These are phyloP conservation scores for Suhomyces choctaworum DNA, from an alignment of 1,139 yeast species.

Conservation along the genomic window DNA sequence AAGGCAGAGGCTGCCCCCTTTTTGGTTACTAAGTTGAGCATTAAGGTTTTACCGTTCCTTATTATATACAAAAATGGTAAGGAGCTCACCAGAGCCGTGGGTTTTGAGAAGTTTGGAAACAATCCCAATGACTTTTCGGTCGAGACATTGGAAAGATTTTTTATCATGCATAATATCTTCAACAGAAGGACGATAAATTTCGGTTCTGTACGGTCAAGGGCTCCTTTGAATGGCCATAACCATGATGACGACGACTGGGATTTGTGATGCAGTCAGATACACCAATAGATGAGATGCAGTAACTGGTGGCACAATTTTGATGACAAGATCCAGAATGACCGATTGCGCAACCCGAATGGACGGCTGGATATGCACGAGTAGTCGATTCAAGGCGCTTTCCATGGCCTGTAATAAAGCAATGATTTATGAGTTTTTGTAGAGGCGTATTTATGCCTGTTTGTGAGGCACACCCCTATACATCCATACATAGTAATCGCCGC, in stretches of 20 bases:
- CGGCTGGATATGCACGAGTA: no score
- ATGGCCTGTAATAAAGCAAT: no score
- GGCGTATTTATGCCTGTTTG: no score
- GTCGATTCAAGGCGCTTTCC: no score
- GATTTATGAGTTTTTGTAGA: no score
- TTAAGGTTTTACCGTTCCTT: conserved; percentile 73
- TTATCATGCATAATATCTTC: conserved; percentile 33
- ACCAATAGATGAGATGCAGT: no score
- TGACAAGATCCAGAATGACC: no score
- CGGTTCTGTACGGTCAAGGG: conserved; percentile 18
- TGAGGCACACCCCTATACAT: no score
- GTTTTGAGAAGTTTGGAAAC: conserved; percentile 61
- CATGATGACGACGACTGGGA: conserved; percentile 24
- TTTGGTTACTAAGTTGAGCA: conserved; percentile 57
- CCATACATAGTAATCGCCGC: conserved; percentile 1
- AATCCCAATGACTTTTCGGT: conserved; percentile 31
- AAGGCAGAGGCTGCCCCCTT: conserved; percentile 71
- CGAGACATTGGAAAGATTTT: conserved; percentile 47
- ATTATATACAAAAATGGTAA: conserved; percentile 60
- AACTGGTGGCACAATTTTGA: no score
- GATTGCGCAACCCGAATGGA: background rate
- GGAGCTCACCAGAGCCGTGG: conserved; percentile 60
- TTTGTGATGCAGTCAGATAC: conserved; percentile 6
- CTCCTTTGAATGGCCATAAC: conserved; percentile 16
- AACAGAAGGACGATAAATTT: conserved; percentile 35